Evolutionary conservation across 805 yeast species (phyloP).

Genomic region (Candida xyloterini): DNA sequence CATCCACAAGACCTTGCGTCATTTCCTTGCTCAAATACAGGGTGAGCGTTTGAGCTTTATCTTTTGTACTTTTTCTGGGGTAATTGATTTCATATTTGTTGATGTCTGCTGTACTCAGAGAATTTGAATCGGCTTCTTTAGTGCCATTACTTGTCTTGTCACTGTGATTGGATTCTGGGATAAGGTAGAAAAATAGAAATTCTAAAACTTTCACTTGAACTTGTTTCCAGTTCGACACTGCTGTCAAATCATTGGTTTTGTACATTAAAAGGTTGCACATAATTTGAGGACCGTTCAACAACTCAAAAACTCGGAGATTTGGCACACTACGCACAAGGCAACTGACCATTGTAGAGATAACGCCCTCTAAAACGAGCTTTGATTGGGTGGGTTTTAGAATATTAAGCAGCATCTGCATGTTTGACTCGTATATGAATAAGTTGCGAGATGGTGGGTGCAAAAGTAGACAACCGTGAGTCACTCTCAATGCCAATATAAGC

Average conservation of each 20-base stretch:
- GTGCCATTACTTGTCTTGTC: neutral
- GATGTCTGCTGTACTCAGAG: neutral
- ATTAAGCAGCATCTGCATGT: constrained; percentile 36
- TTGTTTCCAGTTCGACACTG: constrained; percentile 38
- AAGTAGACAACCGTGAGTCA: constrained; percentile 58
- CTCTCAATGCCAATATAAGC: constrained; percentile 30
- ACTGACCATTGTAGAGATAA: constrained; percentile 56
- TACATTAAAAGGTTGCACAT: constrained; percentile 45
- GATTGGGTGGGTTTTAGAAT: constrained; percentile 20
- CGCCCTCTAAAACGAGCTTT: constrained; percentile 33
- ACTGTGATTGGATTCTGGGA: constrained; percentile 47
- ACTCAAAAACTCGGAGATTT: constrained; percentile 60
- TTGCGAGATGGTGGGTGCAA: constrained; percentile 55
- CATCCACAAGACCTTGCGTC: constrained; percentile 45
- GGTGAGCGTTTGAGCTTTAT: constrained; percentile 42
- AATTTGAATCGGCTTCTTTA: neutral
- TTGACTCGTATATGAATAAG: constrained; percentile 42
- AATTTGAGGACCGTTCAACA: constrained; percentile 49
- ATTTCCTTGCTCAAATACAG: constrained; percentile 45
- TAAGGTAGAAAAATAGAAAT: constrained; percentile 63
- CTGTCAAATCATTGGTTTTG: constrained; percentile 5
- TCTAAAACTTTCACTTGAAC: constrained; percentile 65
- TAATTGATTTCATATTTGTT: neutral
- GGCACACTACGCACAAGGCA: constrained; percentile 53
- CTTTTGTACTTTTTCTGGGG: constrained; percentile 38